A percentile compares a stretch with the other conserved stretches of the same genome.
Evolutionary conservation across 2,329 filamentous ascomycete genomes (phyloP).

Genomic region (Venturia aucupariae): DNA sequence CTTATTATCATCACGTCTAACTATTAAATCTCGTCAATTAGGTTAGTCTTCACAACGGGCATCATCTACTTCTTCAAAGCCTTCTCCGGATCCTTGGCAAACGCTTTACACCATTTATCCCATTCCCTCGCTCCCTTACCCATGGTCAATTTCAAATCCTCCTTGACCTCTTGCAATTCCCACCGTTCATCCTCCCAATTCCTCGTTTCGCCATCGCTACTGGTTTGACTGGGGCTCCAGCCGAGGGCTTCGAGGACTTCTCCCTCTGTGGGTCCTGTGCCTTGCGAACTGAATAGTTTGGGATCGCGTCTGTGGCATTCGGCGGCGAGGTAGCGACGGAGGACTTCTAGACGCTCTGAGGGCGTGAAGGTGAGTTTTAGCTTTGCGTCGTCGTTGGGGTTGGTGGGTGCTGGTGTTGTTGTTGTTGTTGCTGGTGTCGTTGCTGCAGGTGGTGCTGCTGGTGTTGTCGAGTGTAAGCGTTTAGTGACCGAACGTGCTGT

Average conservation of each 20-base stretch:
- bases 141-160: slow-evolving; percentile 31
- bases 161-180: slow-evolving; percentile 33
- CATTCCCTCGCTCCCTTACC: slow-evolving; percentile 34
- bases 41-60: no score
- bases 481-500: slow-evolving; percentile 32
- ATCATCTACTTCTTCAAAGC: slow-evolving; percentile 31
- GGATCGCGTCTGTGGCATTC: slow-evolving; percentile 30
- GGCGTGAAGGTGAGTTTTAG: slow-evolving; percentile 30
- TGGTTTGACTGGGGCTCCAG: slow-evolving; percentile 30
- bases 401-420: slow-evolving; percentile 14
- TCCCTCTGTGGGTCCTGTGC: slow-evolving; percentile 28
- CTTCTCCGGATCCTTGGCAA: slow-evolving; percentile 31
- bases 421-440: slow-evolving; percentile 15
- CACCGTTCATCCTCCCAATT: slow-evolving; percentile 39
- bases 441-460: slow-evolving; percentile 15
- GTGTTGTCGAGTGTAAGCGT: slow-evolving; percentile 23
- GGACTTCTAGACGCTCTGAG: slow-evolving; percentile 27
- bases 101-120: slow-evolving; percentile 31
- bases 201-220: slow-evolving; percentile 22
- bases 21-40: no score
- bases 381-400: slow-evolving; percentile 18
- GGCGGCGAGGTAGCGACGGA: slow-evolving; percentile 32
- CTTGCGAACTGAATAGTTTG: slow-evolving; percentile 26
- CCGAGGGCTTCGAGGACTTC: slow-evolving; percentile 35
- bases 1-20: no score